Base-by-base conservation (phyloP, 1,284 basidiomycete genomes). In the Naganishia sp. region DNA sequence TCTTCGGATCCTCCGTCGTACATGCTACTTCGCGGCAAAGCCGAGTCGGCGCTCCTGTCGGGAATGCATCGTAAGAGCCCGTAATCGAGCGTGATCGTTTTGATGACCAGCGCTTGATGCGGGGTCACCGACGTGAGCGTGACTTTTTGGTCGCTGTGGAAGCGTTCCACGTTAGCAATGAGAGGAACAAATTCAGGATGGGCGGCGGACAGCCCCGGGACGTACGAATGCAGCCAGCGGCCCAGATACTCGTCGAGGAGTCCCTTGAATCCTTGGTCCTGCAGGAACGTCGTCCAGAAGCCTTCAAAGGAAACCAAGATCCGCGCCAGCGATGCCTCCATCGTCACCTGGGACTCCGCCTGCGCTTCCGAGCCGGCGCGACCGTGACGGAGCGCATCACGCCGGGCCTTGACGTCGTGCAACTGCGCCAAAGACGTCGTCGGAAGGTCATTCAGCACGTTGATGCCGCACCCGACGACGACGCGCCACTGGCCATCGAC, bases 161-260 rank as follows among this genome's bases (percentile, higher is more conserved):
- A 28, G 5, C 28, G 3, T 3, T 28, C 2, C 28, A 28, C 28
- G 28, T 28, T 2, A 28, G 28, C 28, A 28, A 28, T n/a, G 7
- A 52, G 44, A 33, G 33, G 65, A 18, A n/a, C 45, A 39, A 23
- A 31, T 33, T 48, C 33, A 56, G 23, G 10, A 54, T 25, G 1
- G 55, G 21, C 21, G 21, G 21, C 21, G 21, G 46, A 68, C 43
- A 13, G 64, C 13, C 50, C 23, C 23, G 28, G 21, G 21, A 86
- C 90, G 71, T 70, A 96, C 92, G 88, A 88, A 77, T 98, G 94
- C 63, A 98, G 81, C 93, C 94, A 95, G 33, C 86, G 81, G 21
- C 85, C 79, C 25, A 89, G 84, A 76, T 99, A 98, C 53, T 86
- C 82, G 65, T 86, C 83, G 81, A 90, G 84, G 79, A 94, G 92